A percentile compares a stretch with the other conserved stretches of the same genome.
Conservation (phyloP, 2,329 filamentous ascomycete species). For the Fusarium coffeatum region DNA sequence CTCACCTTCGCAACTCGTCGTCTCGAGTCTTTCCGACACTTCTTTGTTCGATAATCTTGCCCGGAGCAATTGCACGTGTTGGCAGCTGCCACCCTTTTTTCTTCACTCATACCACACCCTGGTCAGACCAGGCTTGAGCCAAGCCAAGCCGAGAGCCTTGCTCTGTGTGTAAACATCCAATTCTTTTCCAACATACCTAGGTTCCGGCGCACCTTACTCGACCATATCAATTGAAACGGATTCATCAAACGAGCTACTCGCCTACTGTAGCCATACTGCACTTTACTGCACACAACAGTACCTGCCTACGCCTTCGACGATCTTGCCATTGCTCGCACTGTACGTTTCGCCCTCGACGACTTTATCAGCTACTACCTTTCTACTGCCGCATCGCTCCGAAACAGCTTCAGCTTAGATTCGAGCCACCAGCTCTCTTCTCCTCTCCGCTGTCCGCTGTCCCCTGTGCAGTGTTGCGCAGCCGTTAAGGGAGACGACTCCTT, state of each 20-base stretch:
- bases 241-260: constrained; percentile 32
- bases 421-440: constrained; percentile 14
- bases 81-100: constrained; percentile 16
- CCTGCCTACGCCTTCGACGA: constrained; percentile 25
- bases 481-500: constrained; percentile 29
- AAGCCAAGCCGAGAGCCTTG: constrained; percentile 32
- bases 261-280: constrained; percentile 22
- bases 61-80: constrained; percentile 38
- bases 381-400: constrained; percentile 16
- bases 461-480: constrained; percentile 26
- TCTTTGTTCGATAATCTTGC: constrained; percentile 24
- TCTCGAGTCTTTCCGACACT: constrained; percentile 7
- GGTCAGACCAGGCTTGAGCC: constrained; percentile 25
- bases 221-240: constrained; percentile 28
- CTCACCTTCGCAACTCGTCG: constrained; percentile 15
- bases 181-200: constrained; percentile 32
- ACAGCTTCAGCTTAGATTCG: constrained; percentile 24
- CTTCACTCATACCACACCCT: constrained; percentile 12
- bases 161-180: constrained; percentile 28
- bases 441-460: background rate
- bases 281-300: constrained; percentile 10
- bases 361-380: constrained; percentile 5
- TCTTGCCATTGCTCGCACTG: constrained; percentile 21
- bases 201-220: constrained; percentile 14
- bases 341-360: constrained; percentile 13